phyloP scores from a whole-genome alignment of 352 stramenopile species.

The Pythium diclinum region DNA sequence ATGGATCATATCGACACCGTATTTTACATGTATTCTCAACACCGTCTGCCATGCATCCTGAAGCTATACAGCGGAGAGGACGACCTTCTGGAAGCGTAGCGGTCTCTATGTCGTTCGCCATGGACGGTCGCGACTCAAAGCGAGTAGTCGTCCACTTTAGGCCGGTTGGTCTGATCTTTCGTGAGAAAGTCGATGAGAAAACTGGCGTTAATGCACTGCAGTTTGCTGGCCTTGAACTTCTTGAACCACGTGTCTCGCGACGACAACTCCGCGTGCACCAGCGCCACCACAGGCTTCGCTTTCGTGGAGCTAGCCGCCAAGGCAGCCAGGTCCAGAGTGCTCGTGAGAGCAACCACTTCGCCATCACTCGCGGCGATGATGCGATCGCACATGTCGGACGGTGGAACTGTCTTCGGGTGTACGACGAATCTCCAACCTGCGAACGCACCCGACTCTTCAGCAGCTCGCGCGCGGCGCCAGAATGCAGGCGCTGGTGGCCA shows the following conservation, averaged over 20 bases:
- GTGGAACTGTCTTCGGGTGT: constrained; percentile 68
- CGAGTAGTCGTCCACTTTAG: constrained; percentile 47
- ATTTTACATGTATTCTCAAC: constrained; percentile 6
- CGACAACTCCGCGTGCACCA: constrained; percentile 52
- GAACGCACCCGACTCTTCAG: constrained; percentile 53
- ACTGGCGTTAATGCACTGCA: constrained; percentile 70
- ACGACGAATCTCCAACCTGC: constrained; percentile 70
- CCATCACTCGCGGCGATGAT: constrained; percentile 60
- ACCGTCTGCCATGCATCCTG: neutral
- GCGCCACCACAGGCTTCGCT: constrained; percentile 49
- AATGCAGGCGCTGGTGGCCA: constrained; percentile 56
- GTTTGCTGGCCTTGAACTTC: constrained; percentile 55
- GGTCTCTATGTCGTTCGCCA: neutral
- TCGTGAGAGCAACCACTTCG: constrained; percentile 54
- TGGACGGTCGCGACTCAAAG: constrained; percentile 24
- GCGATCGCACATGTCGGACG: constrained; percentile 78
- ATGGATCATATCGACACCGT: neutral
- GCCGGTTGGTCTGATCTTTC: constrained; percentile 65
- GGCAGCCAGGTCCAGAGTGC: constrained; percentile 44
- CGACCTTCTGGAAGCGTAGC: constrained; percentile 25
- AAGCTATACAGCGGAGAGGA: constrained; percentile 26
- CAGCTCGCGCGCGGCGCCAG: constrained; percentile 60
- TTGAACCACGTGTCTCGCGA: constrained; percentile 69
- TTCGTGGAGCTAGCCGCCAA: constrained; percentile 35
- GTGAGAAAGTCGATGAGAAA: constrained; percentile 87